A percentile compares a stretch with the other conserved stretches of the same genome.
These are phyloP conservation scores for Calycina marina DNA, from an alignment of 2,329 filamentous ascomycete species.

Conservation along the genomic window DNA sequence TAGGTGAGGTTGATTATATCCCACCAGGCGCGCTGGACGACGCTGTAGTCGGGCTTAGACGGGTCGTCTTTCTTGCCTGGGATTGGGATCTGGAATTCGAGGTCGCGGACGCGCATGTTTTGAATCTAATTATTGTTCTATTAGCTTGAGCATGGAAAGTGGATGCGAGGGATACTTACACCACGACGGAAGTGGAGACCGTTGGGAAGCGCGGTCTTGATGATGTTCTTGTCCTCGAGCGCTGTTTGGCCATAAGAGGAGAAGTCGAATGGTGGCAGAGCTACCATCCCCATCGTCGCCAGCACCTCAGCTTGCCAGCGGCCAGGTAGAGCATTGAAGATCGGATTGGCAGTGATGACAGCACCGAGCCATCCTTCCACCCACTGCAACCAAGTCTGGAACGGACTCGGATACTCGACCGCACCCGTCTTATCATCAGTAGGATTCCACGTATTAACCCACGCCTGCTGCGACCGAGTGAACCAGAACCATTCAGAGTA, in stretches of 20 bases:
- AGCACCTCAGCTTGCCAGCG: conserved; percentile 24
- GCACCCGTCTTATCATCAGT: conserved; percentile 20
- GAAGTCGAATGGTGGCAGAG: conserved; percentile 17
- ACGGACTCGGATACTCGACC: conserved; percentile 24
- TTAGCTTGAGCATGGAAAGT: not conserved
- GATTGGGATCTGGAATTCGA: conserved; percentile 31
- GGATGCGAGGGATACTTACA: conserved; percentile 7
- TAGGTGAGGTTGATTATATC: conserved; percentile 33
- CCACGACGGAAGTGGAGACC: conserved; percentile 33
- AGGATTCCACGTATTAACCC: conserved; percentile 33
- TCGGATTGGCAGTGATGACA: conserved; percentile 22
- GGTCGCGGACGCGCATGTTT: conserved; percentile 31
- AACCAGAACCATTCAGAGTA: conserved; percentile 38
- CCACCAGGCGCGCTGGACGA: conserved; percentile 34
- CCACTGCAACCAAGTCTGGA: conserved; percentile 19
- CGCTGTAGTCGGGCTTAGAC: conserved; percentile 26
- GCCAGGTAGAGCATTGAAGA: conserved; percentile 24
- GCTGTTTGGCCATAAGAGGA: conserved; percentile 6
- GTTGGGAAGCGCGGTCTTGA: conserved; percentile 29
- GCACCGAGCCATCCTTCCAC: conserved; percentile 24
- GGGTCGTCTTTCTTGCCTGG: conserved; percentile 21
- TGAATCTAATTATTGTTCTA: conserved; percentile 23
- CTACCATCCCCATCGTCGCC: conserved; percentile 22
- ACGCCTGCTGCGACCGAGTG: conserved; percentile 28
- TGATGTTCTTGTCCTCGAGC: conserved; percentile 13